These are phyloP conservation scores for Sarocladium oryzae DNA, from an alignment of 2,329 filamentous ascomycete genomes.

Conservation along the genomic window DNA sequence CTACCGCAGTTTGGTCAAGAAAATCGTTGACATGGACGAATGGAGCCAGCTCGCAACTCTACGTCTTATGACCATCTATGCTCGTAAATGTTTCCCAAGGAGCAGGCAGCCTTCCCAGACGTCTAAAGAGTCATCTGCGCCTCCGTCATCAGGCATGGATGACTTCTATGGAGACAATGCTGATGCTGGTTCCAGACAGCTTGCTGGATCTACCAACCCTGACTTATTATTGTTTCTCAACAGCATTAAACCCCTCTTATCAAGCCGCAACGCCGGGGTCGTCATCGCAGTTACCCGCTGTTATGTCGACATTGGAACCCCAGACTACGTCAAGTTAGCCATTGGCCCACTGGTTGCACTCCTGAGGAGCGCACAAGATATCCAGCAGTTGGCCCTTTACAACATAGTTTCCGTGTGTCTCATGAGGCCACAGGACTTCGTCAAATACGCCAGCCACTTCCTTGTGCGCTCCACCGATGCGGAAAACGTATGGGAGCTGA, in stretches of 20 bases:
- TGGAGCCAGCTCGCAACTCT: constrained; percentile 89
- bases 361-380: constrained; percentile 76
- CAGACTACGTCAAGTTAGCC: constrained; percentile 65
- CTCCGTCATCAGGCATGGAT: constrained; percentile 40
- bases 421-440: constrained; percentile 68
- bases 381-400: constrained; percentile 83
- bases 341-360: constrained; percentile 83
- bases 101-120: constrained; percentile 51
- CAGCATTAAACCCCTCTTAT: constrained; percentile 74
- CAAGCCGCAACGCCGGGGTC: constrained; percentile 89
- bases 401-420: constrained; percentile 94
- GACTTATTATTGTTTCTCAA: constrained; percentile 79
- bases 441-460: constrained; percentile 84
- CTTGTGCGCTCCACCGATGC: constrained; percentile 75
- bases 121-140: constrained; percentile 20
- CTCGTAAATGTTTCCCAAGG: constrained; percentile 78
- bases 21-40: constrained; percentile 98
- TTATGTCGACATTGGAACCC: constrained; percentile 77
- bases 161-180: constrained; percentile 74
- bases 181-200: constrained; percentile 35
- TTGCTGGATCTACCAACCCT: constrained; percentile 58
- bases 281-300: constrained; percentile 80
- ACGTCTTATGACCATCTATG: constrained; percentile 75
- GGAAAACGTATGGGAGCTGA: constrained; percentile 79
- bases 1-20: constrained; percentile 77